A percentile compares a stretch with the other conserved stretches of the same genome.
phyloP scores from a whole-genome alignment of 2,329 filamentous ascomycete genomes.

The Aspergillus sp. region DNA sequence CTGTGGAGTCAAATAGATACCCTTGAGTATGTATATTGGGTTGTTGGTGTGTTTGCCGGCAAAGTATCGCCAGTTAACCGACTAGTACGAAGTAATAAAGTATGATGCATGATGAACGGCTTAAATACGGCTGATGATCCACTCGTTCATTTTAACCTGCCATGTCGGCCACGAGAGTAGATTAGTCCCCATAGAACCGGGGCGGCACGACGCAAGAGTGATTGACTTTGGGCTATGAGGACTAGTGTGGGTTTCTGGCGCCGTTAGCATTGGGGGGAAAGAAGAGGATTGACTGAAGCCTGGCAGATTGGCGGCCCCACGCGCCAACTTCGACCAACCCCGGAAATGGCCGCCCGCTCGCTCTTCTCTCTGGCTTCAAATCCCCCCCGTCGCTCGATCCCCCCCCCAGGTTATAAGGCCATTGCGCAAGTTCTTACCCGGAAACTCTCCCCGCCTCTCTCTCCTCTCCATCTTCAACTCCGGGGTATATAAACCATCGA shows the following conservation, averaged over 20 bases:
- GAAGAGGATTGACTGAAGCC: not conserved
- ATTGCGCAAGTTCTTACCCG: not conserved
- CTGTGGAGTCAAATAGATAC: slow-evolving; percentile 3
- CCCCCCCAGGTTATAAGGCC: not conserved
- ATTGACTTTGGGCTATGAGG: not conserved
- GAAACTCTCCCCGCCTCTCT: not conserved
- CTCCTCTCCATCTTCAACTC: not conserved
- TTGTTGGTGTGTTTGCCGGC: no score
- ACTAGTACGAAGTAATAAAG: no score
- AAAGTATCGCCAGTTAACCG: no score
- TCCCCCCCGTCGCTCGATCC: slow-evolving; percentile 1
- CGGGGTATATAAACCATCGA: not conserved
- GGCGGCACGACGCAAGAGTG: not conserved
- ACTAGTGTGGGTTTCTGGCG: not conserved
- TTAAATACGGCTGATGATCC: not conserved
- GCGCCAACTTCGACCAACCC: slow-evolving; percentile 3
- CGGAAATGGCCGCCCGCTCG: slow-evolving; percentile 4
- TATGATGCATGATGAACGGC: not conserved
- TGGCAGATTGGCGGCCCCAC: slow-evolving; percentile 5
- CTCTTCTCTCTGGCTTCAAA: slow-evolving; percentile 1
- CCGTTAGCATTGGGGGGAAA: not conserved
- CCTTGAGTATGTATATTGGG: not conserved
- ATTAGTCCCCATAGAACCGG: not conserved
- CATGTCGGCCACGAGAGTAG: not conserved
- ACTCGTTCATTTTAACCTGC: not conserved